Conservation (phyloP, 2,329 filamentous ascomycete genomes). For the Clarireedia homoeocarpa region DNA sequence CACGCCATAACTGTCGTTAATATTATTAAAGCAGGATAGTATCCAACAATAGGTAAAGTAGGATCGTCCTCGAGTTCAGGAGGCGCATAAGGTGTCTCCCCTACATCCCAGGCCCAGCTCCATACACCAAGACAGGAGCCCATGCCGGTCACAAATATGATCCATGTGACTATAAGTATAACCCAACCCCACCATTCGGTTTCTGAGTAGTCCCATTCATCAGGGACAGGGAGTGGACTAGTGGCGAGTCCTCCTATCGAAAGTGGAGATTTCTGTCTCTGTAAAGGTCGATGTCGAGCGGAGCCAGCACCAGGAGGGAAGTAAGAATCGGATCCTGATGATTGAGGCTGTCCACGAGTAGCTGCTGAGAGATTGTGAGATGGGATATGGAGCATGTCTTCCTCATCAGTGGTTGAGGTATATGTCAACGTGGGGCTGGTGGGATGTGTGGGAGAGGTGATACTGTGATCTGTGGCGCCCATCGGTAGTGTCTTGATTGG, state of each 20-base stretch:
- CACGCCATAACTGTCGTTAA: constrained; percentile 93
- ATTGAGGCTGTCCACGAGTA: constrained; percentile 34
- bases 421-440: constrained; percentile 51
- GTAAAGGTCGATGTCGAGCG: constrained; percentile 26
- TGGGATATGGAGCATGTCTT: constrained; percentile 63
- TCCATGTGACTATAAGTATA: constrained; percentile 82
- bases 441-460: constrained; percentile 30
- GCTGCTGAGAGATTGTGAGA: constrained; percentile 37
- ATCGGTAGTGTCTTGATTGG: constrained; percentile 28
- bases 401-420: constrained; percentile 75
- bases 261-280: constrained; percentile 48
- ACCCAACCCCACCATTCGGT: constrained; percentile 99
- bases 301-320: constrained; percentile 39
- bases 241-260: constrained; percentile 46
- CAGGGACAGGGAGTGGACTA: constrained; percentile 39
- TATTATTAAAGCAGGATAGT: constrained; percentile 92
- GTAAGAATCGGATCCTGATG: constrained; percentile 57
- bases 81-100: constrained; percentile 89
- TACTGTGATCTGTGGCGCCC: constrained; percentile 21
- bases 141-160: constrained; percentile 95
- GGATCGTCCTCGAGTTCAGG: constrained; percentile 93
- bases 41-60: constrained; percentile 90
- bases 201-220: constrained; percentile 81
- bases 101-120: constrained; percentile 99
- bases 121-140: constrained; percentile 90